phyloP scores from a whole-genome alignment of 805 yeast genomes.

The Schwanniomyces yamadae region DNA sequence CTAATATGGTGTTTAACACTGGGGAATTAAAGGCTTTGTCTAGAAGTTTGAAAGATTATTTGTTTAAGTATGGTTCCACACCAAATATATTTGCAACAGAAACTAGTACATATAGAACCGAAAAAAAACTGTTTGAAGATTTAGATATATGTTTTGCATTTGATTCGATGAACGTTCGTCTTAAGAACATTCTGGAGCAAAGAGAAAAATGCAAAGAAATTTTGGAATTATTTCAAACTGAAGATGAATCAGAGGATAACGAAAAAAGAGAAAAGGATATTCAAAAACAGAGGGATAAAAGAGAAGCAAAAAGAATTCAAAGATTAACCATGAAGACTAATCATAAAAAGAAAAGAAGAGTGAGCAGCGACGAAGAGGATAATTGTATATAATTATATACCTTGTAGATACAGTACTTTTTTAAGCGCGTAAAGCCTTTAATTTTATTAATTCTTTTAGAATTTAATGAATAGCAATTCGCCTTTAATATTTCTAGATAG shows the following conservation, averaged over 20 bases:
- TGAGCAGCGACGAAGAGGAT: slow-evolving; percentile 14
- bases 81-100: slow-evolving; percentile 25
- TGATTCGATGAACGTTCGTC: slow-evolving; percentile 36
- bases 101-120: slow-evolving; percentile 3
- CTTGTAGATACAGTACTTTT: not conserved
- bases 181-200: slow-evolving; percentile 27
- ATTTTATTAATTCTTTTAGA: not conserved
- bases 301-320: slow-evolving; percentile 35
- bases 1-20: slow-evolving; percentile 25
- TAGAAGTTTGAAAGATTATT: slow-evolving; percentile 26
- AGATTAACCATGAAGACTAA: slow-evolving; percentile 20
- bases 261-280: slow-evolving; percentile 21
- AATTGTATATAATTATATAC: not conserved
- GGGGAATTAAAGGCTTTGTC: slow-evolving; percentile 22
- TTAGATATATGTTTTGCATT: slow-evolving; percentile 39
- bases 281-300: slow-evolving; percentile 27
- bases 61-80: slow-evolving; percentile 19
- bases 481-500: slow-evolving; percentile 23
- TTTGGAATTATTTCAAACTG: slow-evolving; percentile 23
- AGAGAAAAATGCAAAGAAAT: slow-evolving; percentile 23
- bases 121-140: slow-evolving; percentile 22
- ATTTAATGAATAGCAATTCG: not conserved
- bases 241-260: slow-evolving; percentile 18
- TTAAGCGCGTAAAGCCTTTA: not conserved
- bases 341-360: slow-evolving; percentile 20